Evolutionary conservation across 768 basidiomycete genomes (phyloP).

Genomic region (Coprinellus micaceus): DNA sequence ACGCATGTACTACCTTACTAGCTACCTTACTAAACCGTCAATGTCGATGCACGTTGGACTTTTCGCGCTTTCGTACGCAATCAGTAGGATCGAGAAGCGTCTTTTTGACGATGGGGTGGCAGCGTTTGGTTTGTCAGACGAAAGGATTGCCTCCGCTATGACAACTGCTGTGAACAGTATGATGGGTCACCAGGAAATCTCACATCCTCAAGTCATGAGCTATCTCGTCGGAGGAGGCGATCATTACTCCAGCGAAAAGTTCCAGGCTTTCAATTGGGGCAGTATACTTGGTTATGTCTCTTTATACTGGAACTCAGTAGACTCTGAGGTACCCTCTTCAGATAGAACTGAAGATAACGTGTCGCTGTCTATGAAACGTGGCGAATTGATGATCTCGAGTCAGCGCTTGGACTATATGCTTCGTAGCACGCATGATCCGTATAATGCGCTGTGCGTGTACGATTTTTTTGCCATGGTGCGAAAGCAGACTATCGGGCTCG

Average conservation of each 20-base stretch:
- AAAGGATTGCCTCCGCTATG: conserved; percentile 8
- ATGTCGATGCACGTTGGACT: conserved; percentile 6
- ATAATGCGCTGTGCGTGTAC: not conserved
- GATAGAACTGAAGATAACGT: too few relatives aligned
- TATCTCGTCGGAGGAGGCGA: conserved; percentile 21
- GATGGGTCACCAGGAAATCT: conserved; percentile 22
- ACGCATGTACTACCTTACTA: conserved; percentile 12
- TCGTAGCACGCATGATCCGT: conserved; percentile 13
- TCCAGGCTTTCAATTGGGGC: not conserved
- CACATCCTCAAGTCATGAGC: conserved; percentile 27
- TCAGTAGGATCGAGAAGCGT: not conserved
- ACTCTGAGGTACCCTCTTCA: too few relatives aligned
- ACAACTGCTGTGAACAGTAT: not conserved
- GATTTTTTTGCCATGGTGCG: not conserved
- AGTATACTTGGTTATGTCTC: not conserved
- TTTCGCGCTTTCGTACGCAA: not conserved
- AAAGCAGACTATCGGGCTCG: not conserved
- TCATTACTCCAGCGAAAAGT: not conserved
- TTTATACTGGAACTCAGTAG: too few relatives aligned
- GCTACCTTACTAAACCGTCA: conserved; percentile 10
- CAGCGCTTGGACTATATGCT: too few relatives aligned
- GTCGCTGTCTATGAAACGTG: too few relatives aligned
- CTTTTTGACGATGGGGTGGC: too few relatives aligned
- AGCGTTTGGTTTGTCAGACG: not conserved
- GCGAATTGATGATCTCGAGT: too few relatives aligned